Conservation (phyloP, 139 green algal species). For the Volvox reticuliferus region DNA sequence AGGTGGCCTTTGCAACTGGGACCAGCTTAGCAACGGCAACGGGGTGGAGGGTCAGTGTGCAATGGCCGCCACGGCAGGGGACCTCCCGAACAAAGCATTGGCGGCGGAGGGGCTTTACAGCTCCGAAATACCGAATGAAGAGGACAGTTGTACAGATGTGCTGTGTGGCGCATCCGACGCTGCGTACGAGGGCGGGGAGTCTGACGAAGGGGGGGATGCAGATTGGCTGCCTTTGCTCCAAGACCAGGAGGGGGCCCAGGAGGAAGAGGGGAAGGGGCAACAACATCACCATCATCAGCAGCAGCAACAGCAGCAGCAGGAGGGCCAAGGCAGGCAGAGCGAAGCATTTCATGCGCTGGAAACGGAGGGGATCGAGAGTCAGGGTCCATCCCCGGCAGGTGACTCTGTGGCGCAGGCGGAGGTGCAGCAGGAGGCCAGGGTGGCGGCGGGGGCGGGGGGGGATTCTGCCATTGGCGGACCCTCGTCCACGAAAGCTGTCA, state of each 20-base stretch:
- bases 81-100: background rate
- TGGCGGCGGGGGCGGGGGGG: background rate
- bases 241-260: background rate
- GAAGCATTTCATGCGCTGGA: no score
- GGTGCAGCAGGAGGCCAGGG: background rate
- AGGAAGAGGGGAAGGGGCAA: background rate
- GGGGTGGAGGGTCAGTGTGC: no score
- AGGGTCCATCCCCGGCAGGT: no score
- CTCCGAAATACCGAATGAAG: background rate
- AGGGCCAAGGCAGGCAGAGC: background rate
- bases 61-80: background rate
- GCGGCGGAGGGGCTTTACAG: background rate
- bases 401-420: background rate
- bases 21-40: no score
- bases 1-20: no score
- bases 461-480: background rate
- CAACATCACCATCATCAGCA: background rate
- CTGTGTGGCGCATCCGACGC: background rate
- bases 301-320: constrained; percentile 13
- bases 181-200: background rate
- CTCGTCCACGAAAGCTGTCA: background rate
- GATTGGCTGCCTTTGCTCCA: background rate
- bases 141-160: background rate
- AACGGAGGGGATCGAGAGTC: no score
- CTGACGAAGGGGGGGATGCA: background rate